phyloP scores from a whole-genome alignment of 108 stramenopile species.

The Cyclotella cryptica region DNA sequence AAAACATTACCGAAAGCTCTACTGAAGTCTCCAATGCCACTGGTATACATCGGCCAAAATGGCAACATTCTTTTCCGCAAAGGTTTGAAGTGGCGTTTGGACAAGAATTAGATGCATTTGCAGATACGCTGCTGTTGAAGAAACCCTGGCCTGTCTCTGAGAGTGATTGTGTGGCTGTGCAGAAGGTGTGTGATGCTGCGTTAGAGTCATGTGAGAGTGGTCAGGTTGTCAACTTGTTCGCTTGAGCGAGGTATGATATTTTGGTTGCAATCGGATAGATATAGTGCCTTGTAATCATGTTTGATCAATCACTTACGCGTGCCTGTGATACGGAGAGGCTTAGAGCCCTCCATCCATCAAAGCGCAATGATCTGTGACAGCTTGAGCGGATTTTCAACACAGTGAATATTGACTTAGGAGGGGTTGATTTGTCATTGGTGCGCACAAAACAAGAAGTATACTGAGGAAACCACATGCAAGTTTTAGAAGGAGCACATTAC shows the following conservation, averaged over 20 bases:
- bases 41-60: slow-evolving; percentile 54
- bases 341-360: too few relatives aligned
- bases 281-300: too few relatives aligned
- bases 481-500: too few relatives aligned
- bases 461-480: too few relatives aligned
- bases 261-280: neutral
- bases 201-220: slow-evolving; percentile 48
- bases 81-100: slow-evolving; percentile 72
- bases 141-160: slow-evolving; percentile 58
- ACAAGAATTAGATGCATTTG: slow-evolving; percentile 72
- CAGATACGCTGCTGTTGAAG: slow-evolving; percentile 55
- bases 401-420: too few relatives aligned
- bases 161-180: slow-evolving; percentile 66
- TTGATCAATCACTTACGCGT: too few relatives aligned
- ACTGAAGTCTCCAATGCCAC: slow-evolving; percentile 42
- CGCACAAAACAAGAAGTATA: too few relatives aligned
- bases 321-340: too few relatives aligned
- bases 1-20: slow-evolving; percentile 52
- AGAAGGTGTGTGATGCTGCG: slow-evolving; percentile 74
- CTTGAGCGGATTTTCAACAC: too few relatives aligned
- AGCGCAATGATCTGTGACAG: too few relatives aligned
- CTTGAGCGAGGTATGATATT: neutral
- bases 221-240: slow-evolving; percentile 26
- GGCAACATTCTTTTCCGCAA: slow-evolving; percentile 71
- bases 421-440: too few relatives aligned